Evolutionary conservation across 1,139 yeast genomes (phyloP), one percentile per base, ranked within the genome.

Genomic region (Pichia sp.): DNA sequence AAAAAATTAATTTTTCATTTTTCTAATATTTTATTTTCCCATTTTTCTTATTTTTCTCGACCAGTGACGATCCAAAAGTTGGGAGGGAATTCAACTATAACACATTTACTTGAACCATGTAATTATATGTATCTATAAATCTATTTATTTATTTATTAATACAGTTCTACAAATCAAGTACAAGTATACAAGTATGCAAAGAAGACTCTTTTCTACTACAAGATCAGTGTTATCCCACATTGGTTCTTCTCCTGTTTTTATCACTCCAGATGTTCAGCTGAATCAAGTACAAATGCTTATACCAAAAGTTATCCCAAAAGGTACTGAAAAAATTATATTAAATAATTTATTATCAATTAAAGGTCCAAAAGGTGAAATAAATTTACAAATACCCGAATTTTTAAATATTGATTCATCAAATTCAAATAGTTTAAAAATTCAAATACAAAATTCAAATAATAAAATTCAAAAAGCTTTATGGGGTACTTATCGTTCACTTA

Each of bases 401-500:
- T 76, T 90, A 43, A 66, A 71, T 3, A 33, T 50, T 8, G 49
- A 50, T 28, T 9, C 41, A 7, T 40, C 49, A 7, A 46, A 45
- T 55, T 86, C 6, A 59, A 58, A 9, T 53, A 56, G 27, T 64
- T 60, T n/a, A 64, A 64, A 32, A 71, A 70, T 92, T 2, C 55
- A 70, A 1, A 87, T 92, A 5, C 67, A 71, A 34, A 76, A 86
- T 61, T 72, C 82, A 5, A 65, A 66, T 2, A 73, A 78, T 60
- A 83, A 79, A 61, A 72, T 79, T 47, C 98, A 94, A 70, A 79
- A 84, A 56, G 73, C 94, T 35, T 80, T 92, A 79, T 94, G 98
- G 98, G 99, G 98, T 11, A 92, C 98, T 7, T 76, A 86, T 44
- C 78, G 98, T 62, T 78, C 95, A 0, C 73, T 84, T 52, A 66